phyloP scores from a whole-genome alignment of 306 rosid species.

The Quercus variabilis region DNA sequence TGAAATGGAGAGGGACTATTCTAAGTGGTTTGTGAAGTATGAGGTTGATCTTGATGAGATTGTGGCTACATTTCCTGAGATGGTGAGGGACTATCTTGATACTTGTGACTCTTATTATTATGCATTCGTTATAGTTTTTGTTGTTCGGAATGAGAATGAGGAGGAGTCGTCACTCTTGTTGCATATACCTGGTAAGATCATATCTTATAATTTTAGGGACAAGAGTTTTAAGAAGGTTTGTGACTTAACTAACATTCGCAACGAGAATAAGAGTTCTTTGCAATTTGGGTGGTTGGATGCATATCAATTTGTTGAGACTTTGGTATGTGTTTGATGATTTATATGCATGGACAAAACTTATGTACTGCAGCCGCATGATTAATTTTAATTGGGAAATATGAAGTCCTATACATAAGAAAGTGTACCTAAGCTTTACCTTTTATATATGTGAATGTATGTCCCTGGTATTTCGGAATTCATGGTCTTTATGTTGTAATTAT shows the following conservation, averaged over 20 bases:
- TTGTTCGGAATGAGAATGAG: slow-evolving; percentile 14
- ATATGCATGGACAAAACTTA: not conserved
- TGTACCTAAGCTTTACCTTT: too few species aligned
- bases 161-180: slow-evolving; percentile 20
- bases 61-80: slow-evolving; percentile 6
- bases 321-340: slow-evolving; percentile 18
- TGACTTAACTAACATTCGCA: not conserved
- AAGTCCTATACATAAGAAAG: too few species aligned
- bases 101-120: not conserved
- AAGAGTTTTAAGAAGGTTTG: not conserved
- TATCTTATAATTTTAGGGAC: slow-evolving; percentile 8
- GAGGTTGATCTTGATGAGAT: slow-evolving; percentile 7
- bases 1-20: slow-evolving; percentile 18
- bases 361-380: too few species aligned
- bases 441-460: too few species aligned
- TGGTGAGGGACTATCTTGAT: not conserved
- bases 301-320: slow-evolving; percentile 21
- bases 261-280: not conserved
- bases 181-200: slow-evolving; percentile 17
- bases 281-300: slow-evolving; percentile 5
- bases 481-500: too few species aligned
- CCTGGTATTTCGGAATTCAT: too few species aligned
- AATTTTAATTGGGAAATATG: too few species aligned
- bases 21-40: slow-evolving; percentile 17
- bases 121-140: slow-evolving; percentile 3